phyloP scores from a whole-genome alignment of 345 rosid species.

The Citrus glauca region DNA sequence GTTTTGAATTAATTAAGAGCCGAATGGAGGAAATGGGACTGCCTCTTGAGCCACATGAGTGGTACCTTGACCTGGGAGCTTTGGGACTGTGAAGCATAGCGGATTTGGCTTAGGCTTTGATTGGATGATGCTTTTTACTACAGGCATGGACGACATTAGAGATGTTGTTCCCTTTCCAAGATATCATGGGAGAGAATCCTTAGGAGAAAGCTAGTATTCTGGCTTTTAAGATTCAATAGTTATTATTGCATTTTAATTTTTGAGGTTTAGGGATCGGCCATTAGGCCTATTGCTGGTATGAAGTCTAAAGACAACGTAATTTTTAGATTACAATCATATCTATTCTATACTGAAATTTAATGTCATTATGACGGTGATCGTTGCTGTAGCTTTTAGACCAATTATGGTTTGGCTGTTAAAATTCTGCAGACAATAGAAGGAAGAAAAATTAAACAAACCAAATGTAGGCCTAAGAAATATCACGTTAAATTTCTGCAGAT shows the following conservation, averaged over 20 bases:
- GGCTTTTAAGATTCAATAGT: not conserved
- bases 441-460: too few species aligned
- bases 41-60: slow-evolving; percentile 78
- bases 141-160: slow-evolving; percentile 83
- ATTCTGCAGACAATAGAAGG: too few species aligned
- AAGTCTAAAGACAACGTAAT: too few species aligned
- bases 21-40: slow-evolving; percentile 70
- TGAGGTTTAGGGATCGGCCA: too few species aligned
- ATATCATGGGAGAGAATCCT: slow-evolving; percentile 73
- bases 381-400: too few species aligned
- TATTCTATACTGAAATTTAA: too few species aligned
- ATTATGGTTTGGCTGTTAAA: too few species aligned
- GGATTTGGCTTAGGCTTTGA: slow-evolving; percentile 94
- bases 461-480: too few species aligned
- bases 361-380: too few species aligned
- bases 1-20: slow-evolving; percentile 50
- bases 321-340: too few species aligned
- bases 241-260: not conserved
- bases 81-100: slow-evolving; percentile 79
- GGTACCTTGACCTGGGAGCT: slow-evolving; percentile 89
- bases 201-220: not conserved
- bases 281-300: too few species aligned
- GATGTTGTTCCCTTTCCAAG: slow-evolving; percentile 95
- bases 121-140: slow-evolving; percentile 85
- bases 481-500: not conserved